Evolutionary conservation across 257 asterid genomes (phyloP).

Genomic region (Solanum chaucha): DNA sequence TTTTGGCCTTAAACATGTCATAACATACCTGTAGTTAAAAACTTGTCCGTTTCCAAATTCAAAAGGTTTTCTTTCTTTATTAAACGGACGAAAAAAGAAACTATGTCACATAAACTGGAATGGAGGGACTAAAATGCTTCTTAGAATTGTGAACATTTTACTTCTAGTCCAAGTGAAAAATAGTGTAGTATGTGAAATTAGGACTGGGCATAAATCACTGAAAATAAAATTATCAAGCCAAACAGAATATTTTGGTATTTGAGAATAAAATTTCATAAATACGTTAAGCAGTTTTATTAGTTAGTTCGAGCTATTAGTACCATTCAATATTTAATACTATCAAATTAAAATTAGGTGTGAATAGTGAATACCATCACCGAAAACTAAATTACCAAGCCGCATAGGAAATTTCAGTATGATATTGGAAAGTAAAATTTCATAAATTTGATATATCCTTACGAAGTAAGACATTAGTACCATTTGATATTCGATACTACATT

Average conservation of each 20-base stretch:
- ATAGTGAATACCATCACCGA: too few species aligned
- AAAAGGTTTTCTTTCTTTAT: background rate
- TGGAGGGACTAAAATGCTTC: background rate
- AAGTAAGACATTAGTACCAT: too few species aligned
- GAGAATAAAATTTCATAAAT: background rate
- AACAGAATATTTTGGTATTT: background rate
- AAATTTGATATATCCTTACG: too few species aligned
- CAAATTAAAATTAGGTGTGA: too few species aligned
- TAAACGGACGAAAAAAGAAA: rapidly evolving
- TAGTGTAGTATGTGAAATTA: background rate
- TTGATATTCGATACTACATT: too few species aligned
- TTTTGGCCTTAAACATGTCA: background rate
- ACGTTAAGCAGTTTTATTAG: background rate
- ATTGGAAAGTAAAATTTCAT: too few species aligned
- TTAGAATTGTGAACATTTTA: background rate
- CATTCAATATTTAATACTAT: background rate
- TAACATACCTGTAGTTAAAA: background rate
- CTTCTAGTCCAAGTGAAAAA: background rate
- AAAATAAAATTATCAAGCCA: background rate
- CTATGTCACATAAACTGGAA: background rate
- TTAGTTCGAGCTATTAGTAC: background rate
- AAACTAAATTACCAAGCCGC: background rate
- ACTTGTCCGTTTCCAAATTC: background rate
- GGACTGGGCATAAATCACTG: background rate
- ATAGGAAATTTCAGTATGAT: too few species aligned